phyloP scores from a whole-genome alignment of 169 alveolate genomes.

The Babesia ovis region DNA sequence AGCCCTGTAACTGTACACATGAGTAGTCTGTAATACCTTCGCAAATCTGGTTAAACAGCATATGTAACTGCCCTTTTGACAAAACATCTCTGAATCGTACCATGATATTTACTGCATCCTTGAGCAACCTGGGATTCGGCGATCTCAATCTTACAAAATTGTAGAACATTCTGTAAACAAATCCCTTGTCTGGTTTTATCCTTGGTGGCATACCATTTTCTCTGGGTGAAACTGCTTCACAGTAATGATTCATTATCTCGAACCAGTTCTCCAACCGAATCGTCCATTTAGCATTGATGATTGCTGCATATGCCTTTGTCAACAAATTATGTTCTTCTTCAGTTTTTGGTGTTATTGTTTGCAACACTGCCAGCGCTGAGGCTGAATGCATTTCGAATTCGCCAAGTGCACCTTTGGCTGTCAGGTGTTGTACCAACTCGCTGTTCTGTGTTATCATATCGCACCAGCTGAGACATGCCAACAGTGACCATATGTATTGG shows the following conservation, averaged over 20 bases:
- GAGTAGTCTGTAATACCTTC: constrained; percentile 17
- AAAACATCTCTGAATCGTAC: background rate
- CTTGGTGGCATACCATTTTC: background rate
- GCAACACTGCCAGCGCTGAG: constrained; percentile 16
- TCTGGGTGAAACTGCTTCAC: background rate
- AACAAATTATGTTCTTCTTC: background rate
- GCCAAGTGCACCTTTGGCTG: background rate
- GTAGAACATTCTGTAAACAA: constrained; percentile 6
- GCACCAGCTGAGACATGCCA: constrained; percentile 33
- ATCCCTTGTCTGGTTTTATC: background rate
- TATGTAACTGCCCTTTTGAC: background rate
- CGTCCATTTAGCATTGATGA: background rate
- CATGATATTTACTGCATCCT: constrained; percentile 9
- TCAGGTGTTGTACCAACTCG: background rate
- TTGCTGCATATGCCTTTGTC: background rate
- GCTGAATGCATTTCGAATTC: constrained; percentile 3
- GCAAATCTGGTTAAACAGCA: constrained; percentile 11
- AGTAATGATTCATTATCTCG: constrained; percentile 10
- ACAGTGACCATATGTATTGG: constrained; percentile 11
- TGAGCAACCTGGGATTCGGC: background rate
- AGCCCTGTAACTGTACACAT: background rate
- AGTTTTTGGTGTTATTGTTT: constrained; percentile 8
- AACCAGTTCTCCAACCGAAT: constrained; percentile 11
- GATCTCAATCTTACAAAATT: background rate
- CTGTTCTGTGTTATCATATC: background rate